These are phyloP conservation scores for Coniophora puteana DNA, from an alignment of 1,284 basidiomycete species.

Conservation along the genomic window DNA sequence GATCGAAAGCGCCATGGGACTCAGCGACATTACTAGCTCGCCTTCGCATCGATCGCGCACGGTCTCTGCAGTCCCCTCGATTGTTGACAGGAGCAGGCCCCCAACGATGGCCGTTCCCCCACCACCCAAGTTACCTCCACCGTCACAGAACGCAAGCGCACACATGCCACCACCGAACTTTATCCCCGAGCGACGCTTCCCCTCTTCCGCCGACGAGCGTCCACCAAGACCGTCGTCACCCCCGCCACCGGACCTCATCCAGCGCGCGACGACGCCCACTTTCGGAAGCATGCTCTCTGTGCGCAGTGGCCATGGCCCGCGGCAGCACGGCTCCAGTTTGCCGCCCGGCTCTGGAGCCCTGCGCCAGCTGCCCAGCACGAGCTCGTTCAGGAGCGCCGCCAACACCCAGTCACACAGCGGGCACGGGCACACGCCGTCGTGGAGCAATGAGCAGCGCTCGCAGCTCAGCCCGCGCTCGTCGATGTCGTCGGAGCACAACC, in stretches of 20 bases:
- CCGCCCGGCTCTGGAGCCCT: slow-evolving; percentile 61
- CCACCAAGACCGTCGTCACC: slow-evolving; percentile 86
- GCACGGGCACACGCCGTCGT: slow-evolving; percentile 37
- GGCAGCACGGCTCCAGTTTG: slow-evolving; percentile 65
- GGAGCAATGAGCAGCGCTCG: slow-evolving; percentile 48
- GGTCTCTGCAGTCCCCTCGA: slow-evolving; percentile 41
- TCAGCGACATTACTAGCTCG: no score
- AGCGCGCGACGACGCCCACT: slow-evolving; percentile 81
- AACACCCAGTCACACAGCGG: slow-evolving; percentile 51
- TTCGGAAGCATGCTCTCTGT: slow-evolving; percentile 62
- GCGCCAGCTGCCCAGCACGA: slow-evolving; percentile 72
- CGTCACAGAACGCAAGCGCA: slow-evolving; percentile 58
- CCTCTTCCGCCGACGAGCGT: slow-evolving; percentile 51
- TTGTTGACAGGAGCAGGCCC: slow-evolving; percentile 76
- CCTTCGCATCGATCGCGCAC: slow-evolving; percentile 55
- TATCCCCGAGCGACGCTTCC: slow-evolving; percentile 64
- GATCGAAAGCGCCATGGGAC: slow-evolving; percentile 65
- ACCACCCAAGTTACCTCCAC: slow-evolving; percentile 78
- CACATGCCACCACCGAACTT: slow-evolving; percentile 75
- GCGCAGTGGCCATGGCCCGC: slow-evolving; percentile 39
- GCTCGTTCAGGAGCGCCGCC: slow-evolving; percentile 74
- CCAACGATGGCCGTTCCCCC: slow-evolving; percentile 85
- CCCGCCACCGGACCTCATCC: slow-evolving; percentile 83
- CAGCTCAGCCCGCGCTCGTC: slow-evolving; percentile 69
- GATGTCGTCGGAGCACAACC: slow-evolving; percentile 71